phyloP scores from a whole-genome alignment of 768 basidiomycete species.

The Boletus tomentosulus region DNA sequence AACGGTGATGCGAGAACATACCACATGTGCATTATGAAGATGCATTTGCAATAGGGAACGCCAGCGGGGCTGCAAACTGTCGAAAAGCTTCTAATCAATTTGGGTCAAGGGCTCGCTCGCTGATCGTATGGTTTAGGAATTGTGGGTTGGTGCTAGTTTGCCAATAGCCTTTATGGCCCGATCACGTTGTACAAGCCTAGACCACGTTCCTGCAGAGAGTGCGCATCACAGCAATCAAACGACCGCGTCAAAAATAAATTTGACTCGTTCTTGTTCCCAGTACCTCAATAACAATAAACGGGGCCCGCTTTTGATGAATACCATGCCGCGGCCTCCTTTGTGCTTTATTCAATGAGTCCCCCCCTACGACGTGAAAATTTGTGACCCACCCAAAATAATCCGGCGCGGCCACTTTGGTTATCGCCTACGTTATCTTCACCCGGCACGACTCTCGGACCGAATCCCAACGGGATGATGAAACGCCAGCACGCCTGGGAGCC shows the following conservation, averaged over 20 bases:
- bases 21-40: too few relatives aligned
- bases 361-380: background rate
- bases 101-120: too few relatives aligned
- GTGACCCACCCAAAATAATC: background rate
- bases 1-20: too few relatives aligned
- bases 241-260: background rate
- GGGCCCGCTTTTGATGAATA: background rate
- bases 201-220: background rate
- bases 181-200: too few relatives aligned
- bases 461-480: slow-evolving; percentile 5
- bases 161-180: too few relatives aligned
- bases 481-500: slow-evolving; percentile 4
- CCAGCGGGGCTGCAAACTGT: too few relatives aligned
- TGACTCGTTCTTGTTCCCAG: background rate
- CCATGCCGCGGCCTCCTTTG: background rate
- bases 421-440: slow-evolving; percentile 1
- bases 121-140: too few relatives aligned
- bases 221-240: background rate
- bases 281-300: background rate
- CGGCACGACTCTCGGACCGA: background rate
- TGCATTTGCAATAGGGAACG: too few relatives aligned
- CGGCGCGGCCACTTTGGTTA: background rate
- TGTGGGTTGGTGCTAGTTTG: too few relatives aligned
- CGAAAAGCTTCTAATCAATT: too few relatives aligned
- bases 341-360: background rate